These are phyloP conservation scores for Lentinula guzmanii DNA, from an alignment of 768 basidiomycete genomes.

Conservation along the genomic window DNA sequence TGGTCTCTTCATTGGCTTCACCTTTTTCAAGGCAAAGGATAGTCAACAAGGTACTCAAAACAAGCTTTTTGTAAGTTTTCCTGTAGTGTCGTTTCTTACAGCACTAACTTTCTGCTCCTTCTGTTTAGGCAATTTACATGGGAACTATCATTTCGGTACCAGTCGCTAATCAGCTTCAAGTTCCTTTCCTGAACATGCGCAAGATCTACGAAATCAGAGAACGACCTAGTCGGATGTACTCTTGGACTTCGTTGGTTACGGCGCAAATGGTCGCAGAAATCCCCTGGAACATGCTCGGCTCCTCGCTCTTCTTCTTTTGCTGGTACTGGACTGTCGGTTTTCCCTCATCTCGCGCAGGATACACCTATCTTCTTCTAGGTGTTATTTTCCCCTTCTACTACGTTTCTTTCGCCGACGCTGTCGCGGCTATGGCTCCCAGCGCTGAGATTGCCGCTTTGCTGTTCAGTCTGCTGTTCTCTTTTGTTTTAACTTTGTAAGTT, in stretches of 20 bases:
- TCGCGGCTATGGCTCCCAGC: constrained; percentile 56
- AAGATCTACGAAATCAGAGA: constrained; percentile 64
- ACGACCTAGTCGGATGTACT: constrained; percentile 58
- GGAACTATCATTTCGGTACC: constrained; percentile 31
- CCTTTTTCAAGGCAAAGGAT: constrained; percentile 52
- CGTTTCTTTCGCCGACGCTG: constrained; percentile 53
- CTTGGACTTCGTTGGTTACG: constrained; percentile 53
- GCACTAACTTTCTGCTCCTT: neutral
- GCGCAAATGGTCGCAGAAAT: constrained; percentile 51
- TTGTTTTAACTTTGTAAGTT: constrained; percentile 58
- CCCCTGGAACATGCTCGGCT: constrained; percentile 57
- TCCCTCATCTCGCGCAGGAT: constrained; percentile 46
- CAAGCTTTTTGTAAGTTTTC: constrained; percentile 51
- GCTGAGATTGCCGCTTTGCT: constrained; percentile 55
- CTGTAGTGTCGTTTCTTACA: constrained; percentile 10
- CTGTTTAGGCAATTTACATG: constrained; percentile 47
- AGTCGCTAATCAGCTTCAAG: constrained; percentile 59
- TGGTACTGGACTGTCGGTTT: constrained; percentile 74
- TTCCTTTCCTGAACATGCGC: constrained; percentile 54
- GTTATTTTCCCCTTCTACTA: constrained; percentile 56
- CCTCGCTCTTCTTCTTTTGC: constrained; percentile 53
- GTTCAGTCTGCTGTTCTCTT: constrained; percentile 54
- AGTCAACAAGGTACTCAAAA: constrained; percentile 56
- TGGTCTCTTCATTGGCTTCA: constrained; percentile 32
- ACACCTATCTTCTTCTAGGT: constrained; percentile 48